Evolutionary conservation across 148 eudicot genomes (phyloP).

Genomic region (Limonium bicolor): DNA sequence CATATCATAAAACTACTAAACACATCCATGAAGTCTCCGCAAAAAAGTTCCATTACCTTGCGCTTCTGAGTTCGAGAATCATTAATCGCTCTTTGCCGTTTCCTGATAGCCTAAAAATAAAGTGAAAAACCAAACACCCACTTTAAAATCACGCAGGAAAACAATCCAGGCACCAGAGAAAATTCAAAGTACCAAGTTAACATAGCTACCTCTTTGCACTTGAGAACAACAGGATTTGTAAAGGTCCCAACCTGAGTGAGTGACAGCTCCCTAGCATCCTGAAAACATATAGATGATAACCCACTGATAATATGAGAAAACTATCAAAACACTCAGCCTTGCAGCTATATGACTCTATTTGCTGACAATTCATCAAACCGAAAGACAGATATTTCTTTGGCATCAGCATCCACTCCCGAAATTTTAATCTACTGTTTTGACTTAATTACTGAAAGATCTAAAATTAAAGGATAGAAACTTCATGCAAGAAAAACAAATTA

Average conservation of each 20-base stretch:
- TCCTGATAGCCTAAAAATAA: conserved; percentile 66
- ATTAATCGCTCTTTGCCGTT: conserved; percentile 87
- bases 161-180: background rate
- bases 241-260: conserved; percentile 55
- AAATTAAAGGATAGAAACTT: no score
- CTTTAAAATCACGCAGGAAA: no score
- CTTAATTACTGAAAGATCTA: no score
- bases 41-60: conserved; percentile 36
- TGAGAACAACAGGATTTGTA: conserved; percentile 42
- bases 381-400: no score
- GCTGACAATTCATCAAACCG: no score
- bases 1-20: background rate
- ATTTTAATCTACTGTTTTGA: no score
- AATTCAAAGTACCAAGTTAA: background rate
- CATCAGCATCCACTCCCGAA: no score
- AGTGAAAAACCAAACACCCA: no score
- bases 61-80: conserved; percentile 96
- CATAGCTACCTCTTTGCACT: conserved; percentile 80
- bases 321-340: no score
- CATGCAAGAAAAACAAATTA: no score
- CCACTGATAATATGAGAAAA: background rate
- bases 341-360: no score
- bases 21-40: background rate
- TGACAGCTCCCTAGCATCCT: conserved; percentile 84
- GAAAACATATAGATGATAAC: conserved; percentile 15